Percentiles rank a stretch among this genome's conserved stretches.
Conservation (phyloP, 1,139 yeast genomes). For the Blastobotrys serpentis region DNA sequence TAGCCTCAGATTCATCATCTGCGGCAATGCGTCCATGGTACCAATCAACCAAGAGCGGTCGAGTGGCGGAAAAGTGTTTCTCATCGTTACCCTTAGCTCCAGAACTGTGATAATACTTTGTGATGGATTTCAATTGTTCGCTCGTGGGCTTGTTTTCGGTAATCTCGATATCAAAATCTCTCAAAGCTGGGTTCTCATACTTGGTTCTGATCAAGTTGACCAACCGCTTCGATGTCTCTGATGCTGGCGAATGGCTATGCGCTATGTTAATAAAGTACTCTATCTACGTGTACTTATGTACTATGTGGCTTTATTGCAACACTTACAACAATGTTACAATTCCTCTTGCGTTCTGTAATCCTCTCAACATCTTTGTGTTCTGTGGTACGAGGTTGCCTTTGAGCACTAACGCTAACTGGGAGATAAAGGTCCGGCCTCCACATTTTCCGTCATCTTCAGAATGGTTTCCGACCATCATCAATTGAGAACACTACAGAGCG, state of each 20-base stretch:
- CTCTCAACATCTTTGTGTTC: slow-evolving; percentile 26
- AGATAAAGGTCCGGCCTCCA: no score
- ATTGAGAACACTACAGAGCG: no score
- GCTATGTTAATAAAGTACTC: slow-evolving; percentile 2
- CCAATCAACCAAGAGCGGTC: slow-evolving; percentile 42
- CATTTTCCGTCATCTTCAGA: no score
- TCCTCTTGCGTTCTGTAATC: slow-evolving; percentile 31
- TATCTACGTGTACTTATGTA: no score
- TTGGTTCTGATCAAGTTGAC: slow-evolving; percentile 24
- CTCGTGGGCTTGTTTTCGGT: slow-evolving; percentile 36
- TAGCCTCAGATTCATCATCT: slow-evolving; percentile 41
- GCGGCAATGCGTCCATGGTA: slow-evolving; percentile 40
- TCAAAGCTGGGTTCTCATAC: slow-evolving; percentile 29
- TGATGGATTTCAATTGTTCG: slow-evolving; percentile 32
- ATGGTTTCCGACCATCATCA: no score
- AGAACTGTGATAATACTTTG: slow-evolving; percentile 21
- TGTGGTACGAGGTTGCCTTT: no score
- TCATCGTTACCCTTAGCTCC: slow-evolving; percentile 6
- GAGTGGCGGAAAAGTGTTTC: slow-evolving; percentile 19
- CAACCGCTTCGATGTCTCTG: slow-evolving; percentile 26
- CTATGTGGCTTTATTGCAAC: slow-evolving; percentile 15
- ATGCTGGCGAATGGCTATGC: slow-evolving; percentile 29
- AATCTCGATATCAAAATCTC: slow-evolving; percentile 36
- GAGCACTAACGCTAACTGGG: not conserved
- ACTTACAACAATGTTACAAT: slow-evolving; percentile 34